Percentiles rank a stretch among this genome's conserved stretches.
Evolutionary conservation across 352 stramenopile genomes (phyloP).

Genomic region (Nothophytophthora sp.): DNA sequence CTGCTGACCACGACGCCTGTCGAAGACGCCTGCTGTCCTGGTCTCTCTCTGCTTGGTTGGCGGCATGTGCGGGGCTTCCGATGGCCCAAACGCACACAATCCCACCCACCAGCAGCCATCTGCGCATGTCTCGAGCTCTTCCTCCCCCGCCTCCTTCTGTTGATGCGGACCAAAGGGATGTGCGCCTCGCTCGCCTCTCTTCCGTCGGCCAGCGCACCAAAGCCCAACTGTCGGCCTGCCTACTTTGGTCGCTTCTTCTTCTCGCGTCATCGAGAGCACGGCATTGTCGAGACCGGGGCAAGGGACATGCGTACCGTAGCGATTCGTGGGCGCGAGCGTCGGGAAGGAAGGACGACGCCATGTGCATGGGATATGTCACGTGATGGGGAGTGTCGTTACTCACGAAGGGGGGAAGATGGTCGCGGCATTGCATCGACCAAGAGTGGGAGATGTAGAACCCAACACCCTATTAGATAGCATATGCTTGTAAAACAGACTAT

Average conservation of each 20-base stretch:
- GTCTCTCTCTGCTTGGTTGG: not conserved
- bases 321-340: constrained; percentile 15
- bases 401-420: constrained; percentile 7
- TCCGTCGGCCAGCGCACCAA: constrained; percentile 17
- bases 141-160: constrained; percentile 11
- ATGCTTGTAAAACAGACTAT: not conserved
- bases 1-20: not conserved
- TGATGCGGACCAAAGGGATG: not conserved
- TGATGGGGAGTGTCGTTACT: constrained; percentile 23
- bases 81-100: constrained; percentile 1
- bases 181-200: constrained; percentile 1
- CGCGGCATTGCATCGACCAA: constrained; percentile 10
- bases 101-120: constrained; percentile 17
- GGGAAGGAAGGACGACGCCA: no score
- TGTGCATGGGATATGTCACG: no score
- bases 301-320: constrained; percentile 25
- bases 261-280: constrained; percentile 9
- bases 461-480: constrained; percentile 1
- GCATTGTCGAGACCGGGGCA: constrained; percentile 11
- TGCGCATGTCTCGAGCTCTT: constrained; percentile 13
- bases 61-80: not conserved
- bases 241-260: not conserved
- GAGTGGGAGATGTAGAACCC: constrained; percentile 8
- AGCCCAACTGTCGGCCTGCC: constrained; percentile 16
- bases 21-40: not conserved